A percentile compares a stretch with the other conserved stretches of the same genome.
phyloP scores from a whole-genome alignment of 129 eudicot species.

The Cynara cardunculus region DNA sequence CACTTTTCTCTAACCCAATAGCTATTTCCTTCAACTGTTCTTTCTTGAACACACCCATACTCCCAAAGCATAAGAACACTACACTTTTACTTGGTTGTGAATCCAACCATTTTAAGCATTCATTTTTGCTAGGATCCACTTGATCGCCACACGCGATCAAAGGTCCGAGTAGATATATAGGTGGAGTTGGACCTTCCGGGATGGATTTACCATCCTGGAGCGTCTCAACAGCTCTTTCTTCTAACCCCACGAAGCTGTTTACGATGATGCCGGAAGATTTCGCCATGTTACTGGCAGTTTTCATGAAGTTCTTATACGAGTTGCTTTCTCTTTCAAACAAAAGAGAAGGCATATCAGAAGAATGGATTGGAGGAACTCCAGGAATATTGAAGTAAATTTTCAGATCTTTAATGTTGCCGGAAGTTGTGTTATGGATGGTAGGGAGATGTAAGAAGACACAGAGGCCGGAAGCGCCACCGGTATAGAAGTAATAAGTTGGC shows the following conservation, averaged over 20 bases:
- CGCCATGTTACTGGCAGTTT: constrained; percentile 18
- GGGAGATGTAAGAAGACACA: constrained; percentile 36
- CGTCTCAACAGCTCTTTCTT: constrained; percentile 34
- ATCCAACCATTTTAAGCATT: constrained; percentile 56
- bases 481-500: constrained; percentile 57
- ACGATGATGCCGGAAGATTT: constrained; percentile 41
- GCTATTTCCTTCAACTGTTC: constrained; percentile 55
- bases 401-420: constrained; percentile 22
- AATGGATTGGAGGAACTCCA: constrained; percentile 44
- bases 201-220: constrained; percentile 41
- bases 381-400: constrained; percentile 36
- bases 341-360: constrained; percentile 24
- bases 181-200: constrained; percentile 41
- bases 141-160: constrained; percentile 25
- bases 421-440: constrained; percentile 19
- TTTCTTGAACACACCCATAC: constrained; percentile 44
- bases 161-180: constrained; percentile 55
- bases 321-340: constrained; percentile 11
- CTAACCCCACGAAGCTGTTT: constrained; percentile 43
- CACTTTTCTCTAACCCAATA: constrained; percentile 43
- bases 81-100: constrained; percentile 53
- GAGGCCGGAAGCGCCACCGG: constrained; percentile 38
- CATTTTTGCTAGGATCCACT: background rate
- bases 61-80: constrained; percentile 62
- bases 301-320: constrained; percentile 28